phyloP scores from a whole-genome alignment of 352 stramenopile species.

The Plasmopara halstedii region DNA sequence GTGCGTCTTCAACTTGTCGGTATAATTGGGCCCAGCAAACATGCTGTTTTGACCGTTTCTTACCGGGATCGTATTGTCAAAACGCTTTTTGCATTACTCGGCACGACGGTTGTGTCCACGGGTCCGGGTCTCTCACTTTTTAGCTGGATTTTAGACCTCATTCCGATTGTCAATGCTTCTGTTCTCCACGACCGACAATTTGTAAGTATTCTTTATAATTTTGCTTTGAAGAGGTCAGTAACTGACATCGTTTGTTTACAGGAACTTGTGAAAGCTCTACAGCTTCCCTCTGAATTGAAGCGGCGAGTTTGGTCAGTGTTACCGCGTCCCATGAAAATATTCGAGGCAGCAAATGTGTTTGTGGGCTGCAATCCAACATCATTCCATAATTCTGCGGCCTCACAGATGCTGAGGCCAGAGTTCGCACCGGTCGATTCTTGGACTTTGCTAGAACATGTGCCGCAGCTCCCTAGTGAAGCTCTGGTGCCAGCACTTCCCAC shows the following conservation, averaged over 20 bases:
- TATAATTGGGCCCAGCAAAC: conserved; percentile 65
- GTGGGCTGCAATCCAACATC: conserved; percentile 11
- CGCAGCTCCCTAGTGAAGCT: conserved; percentile 58
- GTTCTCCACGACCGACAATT: conserved; percentile 71
- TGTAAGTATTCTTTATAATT: conserved; percentile 31
- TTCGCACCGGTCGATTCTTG: conserved; percentile 61
- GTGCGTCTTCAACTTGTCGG: conserved; percentile 71
- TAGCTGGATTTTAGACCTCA: conserved; percentile 82
- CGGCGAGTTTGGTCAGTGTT: conserved; percentile 64
- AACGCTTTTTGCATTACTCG: conserved; percentile 67
- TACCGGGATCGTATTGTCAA: conserved; percentile 83
- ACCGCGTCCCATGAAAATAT: conserved; percentile 36
- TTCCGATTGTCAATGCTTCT: conserved; percentile 65
- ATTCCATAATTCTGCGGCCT: conserved; percentile 22
- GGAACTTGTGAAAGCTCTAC: conserved; percentile 61
- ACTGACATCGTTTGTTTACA: conserved; percentile 25
- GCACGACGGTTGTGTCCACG: conserved; percentile 51
- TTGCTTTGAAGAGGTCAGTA: background rate
- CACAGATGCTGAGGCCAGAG: conserved; percentile 12
- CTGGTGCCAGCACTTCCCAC: conserved; percentile 31
- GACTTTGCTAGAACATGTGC: conserved; percentile 63
- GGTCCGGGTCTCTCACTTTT: conserved; percentile 69
- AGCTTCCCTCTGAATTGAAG: conserved; percentile 51
- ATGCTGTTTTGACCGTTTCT: conserved; percentile 69
- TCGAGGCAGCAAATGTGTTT: conserved; percentile 22